phyloP scores from a whole-genome alignment of 768 basidiomycete genomes.

The Pisolithus marmoratus region DNA sequence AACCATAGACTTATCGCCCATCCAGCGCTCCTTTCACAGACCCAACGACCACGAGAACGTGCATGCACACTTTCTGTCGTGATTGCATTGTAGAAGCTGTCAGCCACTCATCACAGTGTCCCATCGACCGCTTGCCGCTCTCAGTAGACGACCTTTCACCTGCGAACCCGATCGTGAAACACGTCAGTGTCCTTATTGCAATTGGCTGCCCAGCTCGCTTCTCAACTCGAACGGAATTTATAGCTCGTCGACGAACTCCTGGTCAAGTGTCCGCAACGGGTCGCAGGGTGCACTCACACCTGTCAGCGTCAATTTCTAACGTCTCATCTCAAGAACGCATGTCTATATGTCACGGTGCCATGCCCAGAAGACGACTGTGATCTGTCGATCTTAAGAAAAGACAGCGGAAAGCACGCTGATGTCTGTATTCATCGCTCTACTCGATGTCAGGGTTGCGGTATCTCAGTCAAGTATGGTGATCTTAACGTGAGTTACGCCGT shows the following conservation, averaged over 20 bases:
- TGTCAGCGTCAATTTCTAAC: slow-evolving; percentile 65
- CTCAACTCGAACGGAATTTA: slow-evolving; percentile 5
- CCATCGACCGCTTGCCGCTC: slow-evolving; percentile 75
- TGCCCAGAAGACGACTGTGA: slow-evolving; percentile 47
- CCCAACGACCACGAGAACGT: slow-evolving; percentile 68
- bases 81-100: slow-evolving; percentile 75
- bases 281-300: slow-evolving; percentile 54
- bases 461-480: slow-evolving; percentile 28
- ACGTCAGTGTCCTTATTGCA: slow-evolving; percentile 26
- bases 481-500: slow-evolving; percentile 30
- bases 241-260: slow-evolving; percentile 80
- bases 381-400: slow-evolving; percentile 39
- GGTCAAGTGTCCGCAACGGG: slow-evolving; percentile 63
- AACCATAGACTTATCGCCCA: slow-evolving; percentile 4
- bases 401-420: slow-evolving; percentile 37
- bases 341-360: slow-evolving; percentile 48
- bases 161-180: slow-evolving; percentile 71
- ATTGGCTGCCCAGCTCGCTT: neutral
- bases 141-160: slow-evolving; percentile 50
- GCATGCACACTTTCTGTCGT: slow-evolving; percentile 83
- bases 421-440: slow-evolving; percentile 32
- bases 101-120: slow-evolving; percentile 64
- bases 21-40: slow-evolving; percentile 66
- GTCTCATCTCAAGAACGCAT: slow-evolving; percentile 56
- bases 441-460: slow-evolving; percentile 36